These are phyloP conservation scores for Arachis monticola DNA, from an alignment of 331 rosid species.

Conservation along the genomic window DNA sequence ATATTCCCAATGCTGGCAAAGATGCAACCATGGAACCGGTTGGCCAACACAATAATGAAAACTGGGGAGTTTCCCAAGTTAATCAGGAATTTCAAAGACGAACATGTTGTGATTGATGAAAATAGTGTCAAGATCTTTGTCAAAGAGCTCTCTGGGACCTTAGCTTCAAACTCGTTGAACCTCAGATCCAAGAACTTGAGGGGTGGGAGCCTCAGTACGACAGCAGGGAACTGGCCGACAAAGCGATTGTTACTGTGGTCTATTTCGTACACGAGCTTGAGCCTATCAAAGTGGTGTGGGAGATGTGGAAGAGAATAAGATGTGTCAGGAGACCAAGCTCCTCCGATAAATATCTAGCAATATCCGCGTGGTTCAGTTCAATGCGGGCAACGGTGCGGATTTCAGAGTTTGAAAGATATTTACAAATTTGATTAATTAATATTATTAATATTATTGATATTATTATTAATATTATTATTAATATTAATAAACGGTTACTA, in stretches of 20 bases:
- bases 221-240: slow-evolving; percentile 82
- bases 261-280: slow-evolving; percentile 68
- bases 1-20: too few relatives aligned
- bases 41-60: slow-evolving; percentile 62
- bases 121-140: slow-evolving; percentile 82
- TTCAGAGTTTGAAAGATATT: slow-evolving; percentile 36
- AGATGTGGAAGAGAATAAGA: slow-evolving; percentile 82
- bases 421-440: too few relatives aligned
- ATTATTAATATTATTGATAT: too few relatives aligned
- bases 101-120: slow-evolving; percentile 89
- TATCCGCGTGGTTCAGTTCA: slow-evolving; percentile 94
- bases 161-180: slow-evolving; percentile 90
- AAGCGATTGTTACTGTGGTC: slow-evolving; percentile 94
- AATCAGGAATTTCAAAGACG: slow-evolving; percentile 67
- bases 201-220: slow-evolving; percentile 61
- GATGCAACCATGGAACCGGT: too few relatives aligned
- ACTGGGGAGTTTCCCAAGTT: slow-evolving; percentile 95
- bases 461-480: too few relatives aligned
- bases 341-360: slow-evolving; percentile 89
- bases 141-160: slow-evolving; percentile 84
- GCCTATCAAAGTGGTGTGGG: slow-evolving; percentile 64
- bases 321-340: slow-evolving; percentile 78
- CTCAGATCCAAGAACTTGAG: slow-evolving; percentile 92
- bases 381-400: slow-evolving; percentile 87
- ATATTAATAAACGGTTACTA: too few relatives aligned